Evolutionary conservation across 352 stramenopile species (phyloP), one percentile per base, ranked within the genome.

Genomic region (Phytopythium boreale): DNA sequence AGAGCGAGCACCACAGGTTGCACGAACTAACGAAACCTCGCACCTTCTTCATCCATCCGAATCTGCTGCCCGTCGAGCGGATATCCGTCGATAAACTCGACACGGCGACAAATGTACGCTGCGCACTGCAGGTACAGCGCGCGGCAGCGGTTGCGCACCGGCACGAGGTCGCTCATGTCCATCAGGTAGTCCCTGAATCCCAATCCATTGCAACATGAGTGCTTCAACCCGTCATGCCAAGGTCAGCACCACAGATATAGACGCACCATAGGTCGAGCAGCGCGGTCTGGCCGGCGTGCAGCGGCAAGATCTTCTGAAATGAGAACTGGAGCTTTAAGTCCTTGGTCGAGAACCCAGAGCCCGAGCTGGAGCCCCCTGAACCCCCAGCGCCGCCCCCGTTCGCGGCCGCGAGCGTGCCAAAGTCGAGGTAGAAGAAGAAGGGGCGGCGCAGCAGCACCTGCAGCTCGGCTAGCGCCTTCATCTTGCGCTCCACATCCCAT

Each of bases 401-500:
- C 24, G 68, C 58, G 9, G 67, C 67, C 34, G 65, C 68, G 31
- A 62, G 58, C 8, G 69, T 76, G 58, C 75, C 82, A 50, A 84
- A 90, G 63, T 93, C 87, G 49, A 77, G 63, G 60, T 93, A 95
- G 55, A 90, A 84, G 66, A 95, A 95, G 70, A 76, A 88, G 1
- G 87, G 82, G 2, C 73, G 71, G 14, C 88, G 79, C 24, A 95
- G 68, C 56, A 91, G 71, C 24, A 80, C 72, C 26, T 85, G 80
- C 29, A 83, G 51, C 46, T 95, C 87, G 5, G 70, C 69, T 9
- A 95, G 69, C 43, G 79, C 59, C 55, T 82, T 56, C 68, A 92
- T 83, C 65, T 95, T 93, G 67, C 88, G 88, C 68, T 95, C 87
- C 34, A 92, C 68, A 46, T 86, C 87, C 87, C 87, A 95, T 7